A percentile compares a stretch with the other conserved stretches of the same genome.
Conservation (phyloP, 2,329 filamentous ascomycete genomes). For the Aureobasidium sp. region DNA sequence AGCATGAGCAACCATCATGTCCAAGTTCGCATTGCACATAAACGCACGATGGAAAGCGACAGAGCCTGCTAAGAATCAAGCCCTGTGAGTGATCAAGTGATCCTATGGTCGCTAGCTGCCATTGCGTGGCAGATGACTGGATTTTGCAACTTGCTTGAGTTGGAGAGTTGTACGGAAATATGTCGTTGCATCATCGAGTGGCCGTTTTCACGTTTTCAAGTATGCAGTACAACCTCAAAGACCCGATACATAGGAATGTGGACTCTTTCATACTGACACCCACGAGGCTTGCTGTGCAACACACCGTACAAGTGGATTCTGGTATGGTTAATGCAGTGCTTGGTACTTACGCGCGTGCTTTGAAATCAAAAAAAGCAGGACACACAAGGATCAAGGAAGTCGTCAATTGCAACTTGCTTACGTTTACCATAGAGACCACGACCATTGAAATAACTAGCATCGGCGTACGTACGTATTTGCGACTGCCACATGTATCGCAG, state of each 20-base stretch:
- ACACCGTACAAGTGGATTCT: not conserved
- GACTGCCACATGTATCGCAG: not conserved
- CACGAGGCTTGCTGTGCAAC: constrained; percentile 13
- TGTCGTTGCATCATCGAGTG: constrained; percentile 8
- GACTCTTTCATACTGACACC: not conserved
- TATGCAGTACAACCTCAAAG: not conserved
- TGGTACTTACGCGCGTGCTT: constrained; percentile 2
- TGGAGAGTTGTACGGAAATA: not conserved
- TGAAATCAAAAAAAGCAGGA: not conserved
- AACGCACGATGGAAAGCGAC: no score
- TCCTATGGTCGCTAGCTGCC: no score
- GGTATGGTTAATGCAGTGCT: constrained; percentile 4
- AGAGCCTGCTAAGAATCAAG: no score
- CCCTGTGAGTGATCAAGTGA: no score
- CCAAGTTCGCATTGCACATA: no score
- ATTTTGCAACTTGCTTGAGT: not conserved
- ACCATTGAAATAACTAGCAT: no score
- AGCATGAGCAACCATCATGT: not conserved
- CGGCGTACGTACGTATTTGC: not conserved
- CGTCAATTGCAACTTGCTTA: not conserved
- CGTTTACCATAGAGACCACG: no score
- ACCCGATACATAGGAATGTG: constrained; percentile 13
- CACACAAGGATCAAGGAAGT: not conserved
- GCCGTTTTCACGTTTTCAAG: not conserved
- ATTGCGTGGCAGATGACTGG: constrained; percentile 3